phyloP scores from a whole-genome alignment of 768 basidiomycete genomes.

The Scleroderma bovista region DNA sequence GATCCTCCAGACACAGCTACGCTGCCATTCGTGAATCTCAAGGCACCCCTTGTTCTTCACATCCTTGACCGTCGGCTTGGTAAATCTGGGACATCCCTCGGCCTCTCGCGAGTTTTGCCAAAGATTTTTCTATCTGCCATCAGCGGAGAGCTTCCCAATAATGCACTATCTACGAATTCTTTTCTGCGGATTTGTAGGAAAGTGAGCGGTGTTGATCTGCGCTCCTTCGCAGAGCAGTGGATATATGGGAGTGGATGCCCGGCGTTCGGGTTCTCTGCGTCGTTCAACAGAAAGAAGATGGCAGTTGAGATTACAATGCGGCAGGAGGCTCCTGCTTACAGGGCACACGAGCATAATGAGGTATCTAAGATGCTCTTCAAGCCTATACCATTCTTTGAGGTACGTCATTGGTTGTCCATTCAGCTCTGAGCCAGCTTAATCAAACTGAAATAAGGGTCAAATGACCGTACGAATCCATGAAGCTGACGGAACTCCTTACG shows the following conservation, averaged over 20 bases:
- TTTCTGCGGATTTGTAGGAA: constrained; percentile 92
- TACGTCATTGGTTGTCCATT: constrained; percentile 25
- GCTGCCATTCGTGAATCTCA: constrained; percentile 89
- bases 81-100: constrained; percentile 92
- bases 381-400: constrained; percentile 88
- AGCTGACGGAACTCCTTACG: constrained; percentile 98
- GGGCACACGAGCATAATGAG: constrained; percentile 59
- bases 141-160: constrained; percentile 83
- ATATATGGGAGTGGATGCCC: constrained; percentile 97
- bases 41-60: constrained; percentile 92
- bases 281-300: constrained; percentile 97
- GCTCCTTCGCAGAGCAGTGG: constrained; percentile 97
- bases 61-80: constrained; percentile 91
- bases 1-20: constrained; percentile 80
- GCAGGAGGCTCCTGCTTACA: constrained; percentile 79
- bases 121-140: constrained; percentile 93
- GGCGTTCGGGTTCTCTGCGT: constrained; percentile 80
- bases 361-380: constrained; percentile 64
- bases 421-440: not conserved
- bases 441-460: constrained; percentile 56
- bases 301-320: constrained; percentile 94
- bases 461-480: constrained; percentile 99
- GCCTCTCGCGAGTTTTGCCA: constrained; percentile 89
- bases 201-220: constrained; percentile 85
- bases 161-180: constrained; percentile 80